These are phyloP conservation scores for Hygrophoropsis aurantiaca DNA, from an alignment of 768 basidiomycete genomes.

Conservation along the genomic window DNA sequence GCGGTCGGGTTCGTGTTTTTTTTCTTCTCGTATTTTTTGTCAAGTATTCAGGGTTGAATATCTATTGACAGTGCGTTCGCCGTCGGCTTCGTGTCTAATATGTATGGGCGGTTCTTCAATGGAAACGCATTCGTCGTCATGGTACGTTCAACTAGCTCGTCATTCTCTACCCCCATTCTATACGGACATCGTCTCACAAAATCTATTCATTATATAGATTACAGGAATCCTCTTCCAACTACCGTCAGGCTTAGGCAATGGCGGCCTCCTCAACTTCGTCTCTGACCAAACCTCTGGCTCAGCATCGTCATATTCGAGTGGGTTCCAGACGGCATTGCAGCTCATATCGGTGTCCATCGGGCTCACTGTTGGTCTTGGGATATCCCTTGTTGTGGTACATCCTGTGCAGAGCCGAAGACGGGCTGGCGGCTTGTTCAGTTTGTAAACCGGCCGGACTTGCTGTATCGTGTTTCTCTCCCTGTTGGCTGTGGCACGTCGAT, in stretches of 20 bases:
- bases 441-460: slow-evolving; percentile 29
- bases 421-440: slow-evolving; percentile 62
- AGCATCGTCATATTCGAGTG: slow-evolving; percentile 58
- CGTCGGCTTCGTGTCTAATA: slow-evolving; percentile 75
- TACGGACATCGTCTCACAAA: too few relatives aligned
- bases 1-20: slow-evolving; percentile 57
- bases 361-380: slow-evolving; percentile 76
- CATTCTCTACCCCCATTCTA: background rate
- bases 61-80: slow-evolving; percentile 58
- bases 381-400: slow-evolving; percentile 65
- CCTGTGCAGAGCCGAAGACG: slow-evolving; percentile 59
- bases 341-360: slow-evolving; percentile 77
- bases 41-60: slow-evolving; percentile 1
- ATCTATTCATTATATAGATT: slow-evolving; percentile 35
- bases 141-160: slow-evolving; percentile 54
- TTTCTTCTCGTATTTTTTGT: background rate
- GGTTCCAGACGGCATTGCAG: slow-evolving; percentile 75
- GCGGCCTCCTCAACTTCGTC: slow-evolving; percentile 75
- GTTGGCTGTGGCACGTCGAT: too few relatives aligned
- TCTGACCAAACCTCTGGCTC: slow-evolving; percentile 52
- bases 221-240: slow-evolving; percentile 85
- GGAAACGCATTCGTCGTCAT: slow-evolving; percentile 83
- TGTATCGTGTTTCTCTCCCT: too few relatives aligned
- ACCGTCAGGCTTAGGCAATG: slow-evolving; percentile 77
- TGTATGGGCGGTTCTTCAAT: slow-evolving; percentile 71